Conservation (phyloP, 768 basidiomycete genomes). For the Collybia mongolica region DNA sequence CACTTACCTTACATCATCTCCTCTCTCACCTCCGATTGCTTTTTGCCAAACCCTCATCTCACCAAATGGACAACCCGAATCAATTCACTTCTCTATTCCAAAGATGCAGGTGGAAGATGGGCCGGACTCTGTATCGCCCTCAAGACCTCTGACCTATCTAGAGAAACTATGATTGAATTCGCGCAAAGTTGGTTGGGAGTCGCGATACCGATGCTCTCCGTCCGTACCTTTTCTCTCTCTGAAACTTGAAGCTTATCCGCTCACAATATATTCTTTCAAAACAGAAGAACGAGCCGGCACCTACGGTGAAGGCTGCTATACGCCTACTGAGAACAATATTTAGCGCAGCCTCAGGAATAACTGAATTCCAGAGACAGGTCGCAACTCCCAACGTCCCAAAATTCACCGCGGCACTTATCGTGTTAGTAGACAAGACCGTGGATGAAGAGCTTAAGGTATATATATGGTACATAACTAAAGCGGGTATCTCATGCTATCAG, state of each 20-base stretch:
- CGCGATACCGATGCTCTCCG: constrained; percentile 65
- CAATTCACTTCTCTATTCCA: constrained; percentile 73
- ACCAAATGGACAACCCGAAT: constrained; percentile 78
- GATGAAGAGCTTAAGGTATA: constrained; percentile 58
- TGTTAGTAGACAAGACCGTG: constrained; percentile 48
- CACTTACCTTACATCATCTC: constrained; percentile 61
- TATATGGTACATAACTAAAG: background rate
- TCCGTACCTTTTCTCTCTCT: constrained; percentile 40
- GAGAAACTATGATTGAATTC: constrained; percentile 60
- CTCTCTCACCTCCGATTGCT: constrained; percentile 48
- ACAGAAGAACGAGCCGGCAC: constrained; percentile 68
- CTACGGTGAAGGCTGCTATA: constrained; percentile 62
- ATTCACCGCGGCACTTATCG: constrained; percentile 57
- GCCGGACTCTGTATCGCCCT: constrained; percentile 75
- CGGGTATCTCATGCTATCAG: background rate
- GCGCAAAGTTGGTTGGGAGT: constrained; percentile 73
- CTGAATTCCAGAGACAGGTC: constrained; percentile 83
- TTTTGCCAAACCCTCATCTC: constrained; percentile 63
- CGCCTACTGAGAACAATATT: constrained; percentile 65
- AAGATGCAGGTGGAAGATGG: constrained; percentile 77
- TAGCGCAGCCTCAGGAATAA: constrained; percentile 52
- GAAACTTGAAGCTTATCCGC: background rate
- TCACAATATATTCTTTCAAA: constrained; percentile 11
- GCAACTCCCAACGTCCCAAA: constrained; percentile 71
- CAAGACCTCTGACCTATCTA: constrained; percentile 60